Evolutionary conservation across 306 rosid species (phyloP), one percentile per base, ranked within the genome.

Genomic region (Vigna mungo): DNA sequence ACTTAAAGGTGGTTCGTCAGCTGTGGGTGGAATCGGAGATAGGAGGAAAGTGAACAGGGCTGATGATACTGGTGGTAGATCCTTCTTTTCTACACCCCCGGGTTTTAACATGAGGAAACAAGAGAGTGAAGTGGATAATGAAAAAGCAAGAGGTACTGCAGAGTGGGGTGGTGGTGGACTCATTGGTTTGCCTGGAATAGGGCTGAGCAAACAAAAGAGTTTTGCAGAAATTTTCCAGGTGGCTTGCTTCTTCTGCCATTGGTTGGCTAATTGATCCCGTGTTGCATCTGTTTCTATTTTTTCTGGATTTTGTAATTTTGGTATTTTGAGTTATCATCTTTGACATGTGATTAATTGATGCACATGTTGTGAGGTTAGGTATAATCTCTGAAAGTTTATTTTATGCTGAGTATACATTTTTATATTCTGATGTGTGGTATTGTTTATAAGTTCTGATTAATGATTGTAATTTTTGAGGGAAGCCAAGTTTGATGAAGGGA

Each of bases 201-300:
- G 97, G 23, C 97, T 90, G 67, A 86, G 96, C 90, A 90, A 87
- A 83, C 96, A 89, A 53, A 93, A 89, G 79, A 94, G 97, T 78
- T 84, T 92, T 77, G 97, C 97, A 15, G 97, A 95, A 78, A 90
- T 90, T 76, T 92, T 95, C 75, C 97, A 95, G 99, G 99, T 95
- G 80, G 78, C 71, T 75, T 80, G 27, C 69, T 75, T 71, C 52
- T 76, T 63, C 71, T n/a, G 0, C 5, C 4, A 15, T n/a, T 72
- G 51, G 13, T 75, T 60, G 16, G 5, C 8, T 36, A 5, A 6
- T 36, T 16, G n/a, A 59, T 30, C 41, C 23, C 5, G 0, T 67
- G 72, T 17, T 49, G 60, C 51, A 49, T 68, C 5, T 39, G 61
- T 76, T 76, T 67, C 43, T 43, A 39, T 54, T 23, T 16, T 41